phyloP scores from a whole-genome alignment of 331 rosid genomes.

The Arachis monticola region DNA sequence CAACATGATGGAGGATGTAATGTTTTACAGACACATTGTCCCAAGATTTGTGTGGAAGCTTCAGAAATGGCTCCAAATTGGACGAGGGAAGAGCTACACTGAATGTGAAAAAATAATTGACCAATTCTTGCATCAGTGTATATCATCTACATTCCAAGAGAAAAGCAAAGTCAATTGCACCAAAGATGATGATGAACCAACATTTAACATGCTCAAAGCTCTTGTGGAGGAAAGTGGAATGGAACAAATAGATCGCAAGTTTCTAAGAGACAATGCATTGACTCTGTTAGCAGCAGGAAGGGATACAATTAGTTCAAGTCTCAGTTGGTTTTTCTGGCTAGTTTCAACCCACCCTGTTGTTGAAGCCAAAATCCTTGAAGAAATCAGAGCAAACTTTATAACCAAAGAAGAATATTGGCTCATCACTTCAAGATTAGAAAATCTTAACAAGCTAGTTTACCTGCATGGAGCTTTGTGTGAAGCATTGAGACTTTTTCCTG shows the following conservation, averaged over 20 bases:
- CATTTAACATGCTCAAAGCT: too few species aligned
- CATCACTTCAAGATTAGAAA: neutral
- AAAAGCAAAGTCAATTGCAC: too few species aligned
- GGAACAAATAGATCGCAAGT: neutral
- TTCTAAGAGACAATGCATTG: conserved; percentile 34
- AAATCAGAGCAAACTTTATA: too few species aligned
- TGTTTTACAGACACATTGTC: too few species aligned
- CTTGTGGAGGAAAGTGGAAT: too few species aligned
- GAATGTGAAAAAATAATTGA: conserved; percentile 23
- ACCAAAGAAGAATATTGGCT: too few species aligned
- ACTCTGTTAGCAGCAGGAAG: conserved; percentile 28
- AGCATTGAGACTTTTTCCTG: too few species aligned
- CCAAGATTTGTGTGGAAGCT: too few species aligned
- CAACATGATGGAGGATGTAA: too few species aligned
- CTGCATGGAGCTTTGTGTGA: too few species aligned
- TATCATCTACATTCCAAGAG: too few species aligned
- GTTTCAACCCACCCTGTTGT: neutral
- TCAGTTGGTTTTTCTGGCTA: conserved; percentile 34
- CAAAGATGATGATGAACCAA: too few species aligned
- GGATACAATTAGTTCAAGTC: conserved; percentile 17
- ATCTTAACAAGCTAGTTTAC: conserved; percentile 22
- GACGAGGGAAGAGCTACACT: conserved; percentile 3
- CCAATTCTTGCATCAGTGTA: neutral
- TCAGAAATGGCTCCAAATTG: conserved; percentile 28
- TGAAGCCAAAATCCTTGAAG: neutral